Evolutionary conservation across 2,329 filamentous ascomycete genomes (phyloP).

Genomic region (Neofusicoccum ribis): DNA sequence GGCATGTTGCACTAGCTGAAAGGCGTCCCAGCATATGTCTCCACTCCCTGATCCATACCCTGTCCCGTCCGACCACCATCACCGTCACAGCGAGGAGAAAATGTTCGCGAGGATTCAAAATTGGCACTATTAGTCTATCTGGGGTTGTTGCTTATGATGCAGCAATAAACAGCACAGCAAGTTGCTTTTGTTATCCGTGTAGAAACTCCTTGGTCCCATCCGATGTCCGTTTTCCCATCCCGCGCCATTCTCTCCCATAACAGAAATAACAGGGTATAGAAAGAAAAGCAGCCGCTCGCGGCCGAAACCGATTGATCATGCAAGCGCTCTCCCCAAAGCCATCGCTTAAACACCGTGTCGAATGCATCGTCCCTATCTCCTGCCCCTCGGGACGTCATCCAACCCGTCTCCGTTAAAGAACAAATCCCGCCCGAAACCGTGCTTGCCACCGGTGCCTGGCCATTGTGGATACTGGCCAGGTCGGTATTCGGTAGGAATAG

Average conservation of each 20-base stretch:
- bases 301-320: background rate
- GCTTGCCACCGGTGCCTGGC: constrained; percentile 5
- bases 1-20: too few relatives aligned
- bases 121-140: constrained; percentile 1
- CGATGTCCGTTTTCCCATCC: background rate
- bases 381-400: background rate
- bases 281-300: background rate
- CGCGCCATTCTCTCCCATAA: background rate
- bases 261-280: constrained; percentile 5
- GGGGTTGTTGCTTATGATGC: background rate
- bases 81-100: too few relatives aligned
- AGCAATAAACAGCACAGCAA: background rate
- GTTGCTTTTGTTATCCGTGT: background rate
- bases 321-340: background rate
- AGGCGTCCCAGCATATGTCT: too few relatives aligned
- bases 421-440: background rate
- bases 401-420: constrained; percentile 16
- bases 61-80: too few relatives aligned
- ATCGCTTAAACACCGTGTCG: background rate
- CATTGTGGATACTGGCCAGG: constrained; percentile 16
- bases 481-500: constrained; percentile 8
- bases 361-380: background rate
- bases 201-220: background rate
- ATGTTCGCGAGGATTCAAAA: background rate
- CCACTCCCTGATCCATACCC: too few relatives aligned